Evolutionary conservation across 768 basidiomycete genomes (phyloP).

Genomic region (Boletus tylopilopsis): DNA sequence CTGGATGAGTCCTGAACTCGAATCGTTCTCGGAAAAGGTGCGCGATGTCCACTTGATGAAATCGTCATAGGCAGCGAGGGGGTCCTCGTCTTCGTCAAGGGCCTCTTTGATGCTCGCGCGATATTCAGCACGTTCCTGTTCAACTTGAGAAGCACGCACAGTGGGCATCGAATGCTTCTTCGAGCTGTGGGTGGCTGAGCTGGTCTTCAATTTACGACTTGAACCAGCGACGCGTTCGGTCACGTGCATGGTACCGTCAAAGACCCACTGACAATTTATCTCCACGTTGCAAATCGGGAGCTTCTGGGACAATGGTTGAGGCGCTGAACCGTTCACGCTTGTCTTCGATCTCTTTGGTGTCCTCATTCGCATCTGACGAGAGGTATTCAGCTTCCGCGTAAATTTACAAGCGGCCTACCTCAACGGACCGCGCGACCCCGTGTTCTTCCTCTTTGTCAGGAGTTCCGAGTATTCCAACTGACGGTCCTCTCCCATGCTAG

Average conservation of each 20-base stretch:
- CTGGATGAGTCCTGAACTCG: conserved; percentile 69
- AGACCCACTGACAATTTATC: too few relatives aligned
- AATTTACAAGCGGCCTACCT: too few relatives aligned
- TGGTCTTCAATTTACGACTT: conserved; percentile 12
- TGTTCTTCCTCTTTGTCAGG: too few relatives aligned
- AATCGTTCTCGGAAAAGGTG: conserved; percentile 67
- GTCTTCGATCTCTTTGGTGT: too few relatives aligned
- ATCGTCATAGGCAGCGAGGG: conserved; percentile 77
- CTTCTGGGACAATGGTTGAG: too few relatives aligned
- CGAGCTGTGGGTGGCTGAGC: conserved; percentile 4
- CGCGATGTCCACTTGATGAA: conserved; percentile 90
- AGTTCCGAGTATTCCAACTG: too few relatives aligned
- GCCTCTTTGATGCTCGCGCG: conserved; percentile 45
- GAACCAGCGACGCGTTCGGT: conserved; percentile 29
- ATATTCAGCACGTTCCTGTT: conserved; percentile 31
- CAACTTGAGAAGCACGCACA: conserved; percentile 25
- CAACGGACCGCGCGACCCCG: too few relatives aligned
- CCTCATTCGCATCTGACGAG: too few relatives aligned
- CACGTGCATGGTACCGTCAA: conserved; percentile 27
- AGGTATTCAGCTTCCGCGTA: too few relatives aligned
- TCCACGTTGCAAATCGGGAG: too few relatives aligned
- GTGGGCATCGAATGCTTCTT: conserved; percentile 20
- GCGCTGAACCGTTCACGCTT: too few relatives aligned
- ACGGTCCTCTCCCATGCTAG: too few relatives aligned
- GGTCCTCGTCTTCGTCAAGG: conserved; percentile 75